These are phyloP conservation scores for Suillus fuscotomentosus DNA, from an alignment of 768 basidiomycete genomes.

Conservation along the genomic window DNA sequence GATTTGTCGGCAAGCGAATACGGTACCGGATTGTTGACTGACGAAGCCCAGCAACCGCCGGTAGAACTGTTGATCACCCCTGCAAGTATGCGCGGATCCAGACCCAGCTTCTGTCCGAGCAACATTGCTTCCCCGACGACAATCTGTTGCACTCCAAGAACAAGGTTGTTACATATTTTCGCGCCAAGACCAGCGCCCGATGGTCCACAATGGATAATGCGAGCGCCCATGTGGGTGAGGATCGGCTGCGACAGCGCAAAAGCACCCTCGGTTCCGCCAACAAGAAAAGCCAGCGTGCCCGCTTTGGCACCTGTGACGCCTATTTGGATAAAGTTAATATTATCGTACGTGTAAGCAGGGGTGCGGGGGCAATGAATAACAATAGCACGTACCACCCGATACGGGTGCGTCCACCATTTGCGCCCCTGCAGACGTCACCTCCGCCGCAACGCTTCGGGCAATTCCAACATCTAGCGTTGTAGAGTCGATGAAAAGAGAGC, in stretches of 20 bases:
- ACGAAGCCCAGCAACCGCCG: constrained; percentile 80
- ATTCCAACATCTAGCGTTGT: constrained; percentile 86
- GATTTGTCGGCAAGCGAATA: constrained; percentile 65
- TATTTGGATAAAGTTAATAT: constrained; percentile 23
- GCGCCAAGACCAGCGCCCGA: constrained; percentile 83
- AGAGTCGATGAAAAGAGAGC: constrained; percentile 80
- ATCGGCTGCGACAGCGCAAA: constrained; percentile 58
- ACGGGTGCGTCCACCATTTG: constrained; percentile 92
- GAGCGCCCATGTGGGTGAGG: constrained; percentile 74
- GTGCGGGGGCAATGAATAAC: constrained; percentile 4
- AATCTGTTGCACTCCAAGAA: constrained; percentile 78
- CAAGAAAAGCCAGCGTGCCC: constrained; percentile 88
- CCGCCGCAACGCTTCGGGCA: constrained; percentile 60
- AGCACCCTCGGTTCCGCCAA: constrained; percentile 68
- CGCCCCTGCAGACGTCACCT: constrained; percentile 55
- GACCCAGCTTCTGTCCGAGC: constrained; percentile 76
- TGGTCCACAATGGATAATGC: constrained; percentile 80
- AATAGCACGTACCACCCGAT: constrained; percentile 68
- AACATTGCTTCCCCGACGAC: constrained; percentile 91
- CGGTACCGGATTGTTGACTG: constrained; percentile 87
- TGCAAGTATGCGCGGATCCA: constrained; percentile 74
- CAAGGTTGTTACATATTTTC: constrained; percentile 88
- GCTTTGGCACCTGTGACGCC: constrained; percentile 86
- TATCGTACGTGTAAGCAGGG: constrained; percentile 3
- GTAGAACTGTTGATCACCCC: constrained; percentile 85